Evolutionary conservation across 202 grass and related monocot genomes (phyloP).

Genomic region (Zizania palustris): DNA sequence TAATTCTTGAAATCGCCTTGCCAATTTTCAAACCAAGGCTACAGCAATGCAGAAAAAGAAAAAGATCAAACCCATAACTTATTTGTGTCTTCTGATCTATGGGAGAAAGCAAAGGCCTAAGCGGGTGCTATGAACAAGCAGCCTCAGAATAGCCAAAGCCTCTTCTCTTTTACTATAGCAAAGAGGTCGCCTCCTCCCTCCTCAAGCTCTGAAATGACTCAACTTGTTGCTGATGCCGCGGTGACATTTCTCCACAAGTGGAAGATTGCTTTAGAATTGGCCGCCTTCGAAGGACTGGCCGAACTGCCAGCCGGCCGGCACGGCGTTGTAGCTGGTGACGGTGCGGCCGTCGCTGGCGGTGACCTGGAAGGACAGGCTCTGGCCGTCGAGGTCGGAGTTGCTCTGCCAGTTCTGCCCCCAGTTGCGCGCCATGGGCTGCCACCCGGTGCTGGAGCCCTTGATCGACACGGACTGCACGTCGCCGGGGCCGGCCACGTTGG

Average conservation of each 20-base stretch:
- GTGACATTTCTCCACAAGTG: not conserved
- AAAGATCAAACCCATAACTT: conserved; percentile 22
- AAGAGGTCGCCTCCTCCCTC: conserved; percentile 45
- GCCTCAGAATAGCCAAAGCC: conserved; percentile 64
- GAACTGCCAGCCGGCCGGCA: conserved; percentile 69
- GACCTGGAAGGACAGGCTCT: conserved; percentile 81
- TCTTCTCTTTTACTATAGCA: conserved; percentile 45
- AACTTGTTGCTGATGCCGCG: not conserved
- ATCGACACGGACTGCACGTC: conserved; percentile 71
- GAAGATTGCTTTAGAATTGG: conserved; percentile 55
- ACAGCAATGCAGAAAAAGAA: conserved; percentile 17
- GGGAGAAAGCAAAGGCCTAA: conserved; percentile 61
- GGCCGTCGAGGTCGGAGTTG: conserved; percentile 71
- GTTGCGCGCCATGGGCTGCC: conserved; percentile 87
- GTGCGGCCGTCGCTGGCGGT: conserved; percentile 70
- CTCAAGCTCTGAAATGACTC: conserved; percentile 14
- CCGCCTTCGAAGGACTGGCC: conserved; percentile 75
- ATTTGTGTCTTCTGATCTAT: conserved; percentile 36
- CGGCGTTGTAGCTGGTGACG: conserved; percentile 62
- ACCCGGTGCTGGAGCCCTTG: conserved; percentile 73
- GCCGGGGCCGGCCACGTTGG: conserved; percentile 83
- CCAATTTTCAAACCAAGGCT: conserved; percentile 3
- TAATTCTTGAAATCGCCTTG: conserved; percentile 29
- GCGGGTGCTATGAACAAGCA: conserved; percentile 70
- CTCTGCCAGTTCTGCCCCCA: conserved; percentile 98